phyloP scores from a whole-genome alignment of 176 grass and related monocot genomes.

The Zoysia pacifica region DNA sequence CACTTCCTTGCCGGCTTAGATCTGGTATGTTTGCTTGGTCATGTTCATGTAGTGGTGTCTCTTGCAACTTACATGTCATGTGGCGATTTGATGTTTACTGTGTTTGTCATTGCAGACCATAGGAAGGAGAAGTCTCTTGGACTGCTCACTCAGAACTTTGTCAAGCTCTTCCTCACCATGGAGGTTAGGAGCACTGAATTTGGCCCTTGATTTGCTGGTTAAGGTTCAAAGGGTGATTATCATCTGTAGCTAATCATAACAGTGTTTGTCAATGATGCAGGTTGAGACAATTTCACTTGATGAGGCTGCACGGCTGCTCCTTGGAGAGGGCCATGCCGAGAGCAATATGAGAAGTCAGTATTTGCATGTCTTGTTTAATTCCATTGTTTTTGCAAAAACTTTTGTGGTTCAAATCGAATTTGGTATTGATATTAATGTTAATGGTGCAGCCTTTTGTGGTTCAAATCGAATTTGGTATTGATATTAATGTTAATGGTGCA shows the following conservation, averaged over 20 bases:
- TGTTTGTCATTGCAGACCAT: constrained; percentile 45
- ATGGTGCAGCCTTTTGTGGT: constrained; percentile 50
- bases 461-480: constrained; percentile 8
- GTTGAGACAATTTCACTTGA: constrained; percentile 68
- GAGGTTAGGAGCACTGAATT: constrained; percentile 44
- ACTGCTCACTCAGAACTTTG: constrained; percentile 88
- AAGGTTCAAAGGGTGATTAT: neutral
- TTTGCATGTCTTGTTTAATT: constrained; percentile 28
- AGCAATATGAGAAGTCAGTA: constrained; percentile 83
- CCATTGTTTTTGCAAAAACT: neutral
- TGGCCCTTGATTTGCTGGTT: neutral
- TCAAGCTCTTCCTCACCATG: constrained; percentile 87
- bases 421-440: constrained; percentile 5
- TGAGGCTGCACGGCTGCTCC: constrained; percentile 70
- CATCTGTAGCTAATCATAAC: neutral
- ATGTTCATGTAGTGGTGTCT: neutral
- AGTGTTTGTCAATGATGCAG: constrained; percentile 39
- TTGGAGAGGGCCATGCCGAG: constrained; percentile 70
- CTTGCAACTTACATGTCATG: neutral
- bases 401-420: constrained; percentile 28
- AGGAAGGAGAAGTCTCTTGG: constrained; percentile 92
- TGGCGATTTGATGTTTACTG: neutral
- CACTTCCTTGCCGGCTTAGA: constrained; percentile 39
- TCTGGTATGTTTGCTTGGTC: constrained; percentile 49
- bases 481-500: constrained; percentile 41